A percentile compares a stretch with the other conserved stretches of the same genome.
Evolutionary conservation across 2,329 filamentous ascomycete genomes (phyloP).

Genomic region (Nemania diffusa): DNA sequence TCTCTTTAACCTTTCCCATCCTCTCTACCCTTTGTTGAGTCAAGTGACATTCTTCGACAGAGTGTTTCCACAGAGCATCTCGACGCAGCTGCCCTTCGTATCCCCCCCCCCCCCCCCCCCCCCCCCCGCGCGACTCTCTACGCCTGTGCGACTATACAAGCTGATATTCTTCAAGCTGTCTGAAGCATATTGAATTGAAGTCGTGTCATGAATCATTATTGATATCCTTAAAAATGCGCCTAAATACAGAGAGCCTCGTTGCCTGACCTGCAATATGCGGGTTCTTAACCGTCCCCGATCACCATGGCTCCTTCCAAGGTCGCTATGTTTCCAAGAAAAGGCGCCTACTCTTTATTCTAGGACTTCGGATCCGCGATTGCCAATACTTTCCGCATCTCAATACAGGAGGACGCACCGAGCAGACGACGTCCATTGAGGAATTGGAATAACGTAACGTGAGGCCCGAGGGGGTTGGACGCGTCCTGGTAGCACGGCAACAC

Average conservation of each 20-base stretch:
- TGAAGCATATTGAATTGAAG: slow-evolving; percentile 12
- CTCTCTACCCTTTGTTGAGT: neutral
- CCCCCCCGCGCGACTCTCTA: neutral
- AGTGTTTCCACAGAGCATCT: slow-evolving; percentile 1
- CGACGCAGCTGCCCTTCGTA: neutral
- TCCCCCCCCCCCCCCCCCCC: no score
- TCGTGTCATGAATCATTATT: slow-evolving; percentile 49
- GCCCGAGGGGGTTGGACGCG: slow-evolving; percentile 36
- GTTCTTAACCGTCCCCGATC: slow-evolving; percentile 39
- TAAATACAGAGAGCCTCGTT: slow-evolving; percentile 48
- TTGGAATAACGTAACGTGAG: slow-evolving; percentile 39
- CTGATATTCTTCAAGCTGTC: slow-evolving; percentile 7
- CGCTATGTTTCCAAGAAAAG: slow-evolving; percentile 38
- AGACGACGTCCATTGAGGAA: slow-evolving; percentile 40
- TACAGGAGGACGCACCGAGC: slow-evolving; percentile 41
- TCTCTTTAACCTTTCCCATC: neutral
- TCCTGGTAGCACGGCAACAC: slow-evolving; percentile 39
- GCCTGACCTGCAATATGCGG: slow-evolving; percentile 39
- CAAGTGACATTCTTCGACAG: slow-evolving; percentile 29
- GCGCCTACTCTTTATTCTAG: slow-evolving; percentile 40
- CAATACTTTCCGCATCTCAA: slow-evolving; percentile 42
- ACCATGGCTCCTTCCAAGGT: slow-evolving; percentile 27
- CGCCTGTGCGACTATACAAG: neutral
- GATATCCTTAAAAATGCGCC: slow-evolving; percentile 49
- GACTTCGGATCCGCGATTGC: slow-evolving; percentile 38